Percentiles rank a stretch among this genome's conserved stretches.
These are phyloP conservation scores for Paracamarosporium sp. DNA, from an alignment of 2,329 filamentous ascomycete genomes.

Conservation along the genomic window DNA sequence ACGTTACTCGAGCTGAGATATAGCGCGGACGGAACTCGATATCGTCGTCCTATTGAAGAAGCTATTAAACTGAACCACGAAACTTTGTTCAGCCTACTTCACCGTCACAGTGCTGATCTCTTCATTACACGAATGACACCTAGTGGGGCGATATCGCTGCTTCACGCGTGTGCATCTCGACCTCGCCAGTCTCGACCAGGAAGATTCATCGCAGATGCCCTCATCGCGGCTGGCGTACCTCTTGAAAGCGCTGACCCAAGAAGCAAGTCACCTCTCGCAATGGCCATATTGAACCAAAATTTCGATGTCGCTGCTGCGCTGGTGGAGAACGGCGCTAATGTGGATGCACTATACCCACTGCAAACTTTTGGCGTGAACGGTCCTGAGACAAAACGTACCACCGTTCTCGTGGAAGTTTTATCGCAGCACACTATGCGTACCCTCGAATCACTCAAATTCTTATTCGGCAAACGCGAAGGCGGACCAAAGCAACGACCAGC, in stretches of 20 bases:
- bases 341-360: slow-evolving; percentile 6
- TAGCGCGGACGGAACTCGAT: slow-evolving; percentile 1
- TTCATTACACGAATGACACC: background rate
- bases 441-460: slow-evolving; percentile 12
- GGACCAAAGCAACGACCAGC: background rate
- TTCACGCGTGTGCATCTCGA: slow-evolving; percentile 9
- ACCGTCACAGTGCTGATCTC: background rate
- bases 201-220: slow-evolving; percentile 6
- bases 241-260: slow-evolving; percentile 8
- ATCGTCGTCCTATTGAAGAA: slow-evolving; percentile 8
- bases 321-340: slow-evolving; percentile 7
- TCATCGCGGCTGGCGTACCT: slow-evolving; percentile 8
- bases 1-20: slow-evolving; percentile 10
- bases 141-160: slow-evolving; percentile 3
- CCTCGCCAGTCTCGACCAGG: slow-evolving; percentile 10
- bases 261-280: slow-evolving; percentile 9
- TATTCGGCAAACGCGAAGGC: slow-evolving; percentile 4
- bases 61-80: slow-evolving; percentile 8
- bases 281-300: slow-evolving; percentile 11
- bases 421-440: slow-evolving; percentile 12
- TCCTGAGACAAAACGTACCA: background rate
- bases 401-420: slow-evolving; percentile 8
- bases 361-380: background rate
- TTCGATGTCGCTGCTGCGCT: slow-evolving; percentile 11
- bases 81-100: slow-evolving; percentile 5